phyloP scores from a whole-genome alignment of 306 rosid genomes.

The Rosa lucieae region DNA sequence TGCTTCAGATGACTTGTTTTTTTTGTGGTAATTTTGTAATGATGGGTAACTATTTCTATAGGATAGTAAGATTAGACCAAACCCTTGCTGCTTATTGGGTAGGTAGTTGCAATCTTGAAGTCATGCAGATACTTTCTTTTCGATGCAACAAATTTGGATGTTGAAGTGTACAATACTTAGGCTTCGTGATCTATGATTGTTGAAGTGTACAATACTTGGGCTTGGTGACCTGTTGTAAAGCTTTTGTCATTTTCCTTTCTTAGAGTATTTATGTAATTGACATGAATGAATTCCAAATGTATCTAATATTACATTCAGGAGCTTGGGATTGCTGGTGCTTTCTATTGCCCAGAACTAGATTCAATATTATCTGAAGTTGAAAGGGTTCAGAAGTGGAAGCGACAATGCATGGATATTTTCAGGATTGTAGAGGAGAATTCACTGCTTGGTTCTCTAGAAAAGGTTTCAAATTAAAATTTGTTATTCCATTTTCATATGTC shows the following conservation, averaged over 20 bases:
- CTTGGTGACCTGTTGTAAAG: slow-evolving; percentile 2
- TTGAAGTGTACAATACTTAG: slow-evolving; percentile 4
- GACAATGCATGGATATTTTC: slow-evolving; percentile 46
- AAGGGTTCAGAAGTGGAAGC: slow-evolving; percentile 86
- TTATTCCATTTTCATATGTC: not conserved
- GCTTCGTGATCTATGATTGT: not conserved
- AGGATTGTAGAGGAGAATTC: slow-evolving; percentile 53
- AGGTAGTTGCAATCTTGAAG: not conserved
- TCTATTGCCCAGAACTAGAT: slow-evolving; percentile 67
- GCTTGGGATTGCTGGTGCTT: slow-evolving; percentile 60
- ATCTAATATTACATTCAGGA: slow-evolving; percentile 53
- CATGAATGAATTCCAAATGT: slow-evolving; percentile 22
- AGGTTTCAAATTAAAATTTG: slow-evolving; percentile 46
- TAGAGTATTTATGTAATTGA: not conserved
- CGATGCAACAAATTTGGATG: not conserved
- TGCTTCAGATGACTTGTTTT: not conserved
- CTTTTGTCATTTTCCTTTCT: slow-evolving; percentile 1
- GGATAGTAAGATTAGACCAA: not conserved
- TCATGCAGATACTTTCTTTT: not conserved
- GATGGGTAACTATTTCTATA: not conserved
- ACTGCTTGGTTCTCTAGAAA: slow-evolving; percentile 51
- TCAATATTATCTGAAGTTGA: slow-evolving; percentile 67
- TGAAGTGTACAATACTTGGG: slow-evolving; percentile 8
- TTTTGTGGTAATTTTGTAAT: no score
- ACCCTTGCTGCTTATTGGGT: not conserved